phyloP scores from a whole-genome alignment of 768 basidiomycete species.

The Trametopsis cervina region DNA sequence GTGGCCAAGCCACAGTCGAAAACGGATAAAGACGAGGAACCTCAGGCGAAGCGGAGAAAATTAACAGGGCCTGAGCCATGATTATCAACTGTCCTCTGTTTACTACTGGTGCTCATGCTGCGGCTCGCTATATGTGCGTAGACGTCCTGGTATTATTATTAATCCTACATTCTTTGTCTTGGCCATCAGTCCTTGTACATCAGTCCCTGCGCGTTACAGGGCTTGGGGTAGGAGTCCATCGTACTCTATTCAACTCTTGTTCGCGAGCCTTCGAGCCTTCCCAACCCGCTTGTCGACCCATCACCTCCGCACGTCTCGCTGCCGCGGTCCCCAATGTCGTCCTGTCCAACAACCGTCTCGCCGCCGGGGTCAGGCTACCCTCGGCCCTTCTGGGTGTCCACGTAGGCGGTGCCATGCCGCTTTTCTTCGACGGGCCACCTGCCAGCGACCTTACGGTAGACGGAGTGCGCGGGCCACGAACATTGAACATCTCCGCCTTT shows the following conservation, averaged over 20 bases:
- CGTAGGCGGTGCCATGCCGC: conserved; percentile 72
- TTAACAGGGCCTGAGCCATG: conserved; percentile 27
- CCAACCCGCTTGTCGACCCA: conserved; percentile 55
- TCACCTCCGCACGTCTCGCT: conserved; percentile 57
- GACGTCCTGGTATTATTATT: neutral
- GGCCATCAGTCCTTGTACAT: too few relatives aligned
- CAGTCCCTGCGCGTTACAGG: conserved; percentile 31
- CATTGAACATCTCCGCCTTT: conserved; percentile 61
- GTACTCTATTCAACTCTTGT: conserved; percentile 53
- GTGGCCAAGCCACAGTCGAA: conserved; percentile 15
- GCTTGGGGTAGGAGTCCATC: conserved; percentile 77
- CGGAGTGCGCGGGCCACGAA: conserved; percentile 30
- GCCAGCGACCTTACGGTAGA: conserved; percentile 28
- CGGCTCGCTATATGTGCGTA: too few relatives aligned
- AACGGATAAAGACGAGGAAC: conserved; percentile 24
- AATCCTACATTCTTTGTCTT: neutral
- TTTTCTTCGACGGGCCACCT: conserved; percentile 26
- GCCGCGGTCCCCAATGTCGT: conserved; percentile 62
- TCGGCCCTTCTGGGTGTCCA: conserved; percentile 75
- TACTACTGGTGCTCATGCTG: neutral
- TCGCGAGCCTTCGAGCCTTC: conserved; percentile 42
- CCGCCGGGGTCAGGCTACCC: conserved; percentile 84
- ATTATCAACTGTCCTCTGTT: neutral
- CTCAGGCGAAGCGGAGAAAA: conserved; percentile 55
- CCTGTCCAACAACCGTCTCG: conserved; percentile 63